Base-by-base conservation (phyloP, 306 rosid species). In the Cucurbita maxima region DNA sequence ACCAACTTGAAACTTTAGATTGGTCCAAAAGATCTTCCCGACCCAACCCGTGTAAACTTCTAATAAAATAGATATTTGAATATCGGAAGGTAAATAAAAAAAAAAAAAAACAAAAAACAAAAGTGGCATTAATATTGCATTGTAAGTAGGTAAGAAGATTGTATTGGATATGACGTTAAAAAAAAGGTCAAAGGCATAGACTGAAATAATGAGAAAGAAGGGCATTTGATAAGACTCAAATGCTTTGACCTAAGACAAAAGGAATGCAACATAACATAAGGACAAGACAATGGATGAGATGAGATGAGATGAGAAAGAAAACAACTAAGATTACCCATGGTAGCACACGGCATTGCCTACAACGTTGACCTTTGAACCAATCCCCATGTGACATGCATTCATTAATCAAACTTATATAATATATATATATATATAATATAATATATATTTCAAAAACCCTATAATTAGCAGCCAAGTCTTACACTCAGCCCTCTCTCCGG, bases 281-380 rank as follows among this genome's bases (percentile, higher is more conserved):
- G 10, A 43, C 8, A 43, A 8, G 47, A 10, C 47, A 43, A 43
- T 10, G 47, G 47, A 43, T 7, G 5, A 5, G 56, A 25, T 30
- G 34, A 4, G n/a, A 58, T 9, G 2, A 58, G 41, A 30, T 5
- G 7, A 38, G 7, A 38, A 38, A 38, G 7, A 40, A 40, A 40
- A 40, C 7, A 60, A 15, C 11, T 60, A 15, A 8, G 18, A 8
- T 63, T 9, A 63, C 52, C 52, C 47, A 18, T 63, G 52, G 71
- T 18, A 41, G 51, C 71, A 63, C 71, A 41, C 52, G 71, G 16
- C 52, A 63, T 1, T 62, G 70, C 12, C 50, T n/a, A 6, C n/a
- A 40, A 40, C 71, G 40, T 63, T 63, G 71, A 63, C 71, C 50
- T 63, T 63, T 63, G 4, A 18, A 63, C 71, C 71, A 63, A 63